Base-by-base conservation (phyloP, 2,329 filamentous ascomycete species). In the Sporothrix inflata region DNA sequence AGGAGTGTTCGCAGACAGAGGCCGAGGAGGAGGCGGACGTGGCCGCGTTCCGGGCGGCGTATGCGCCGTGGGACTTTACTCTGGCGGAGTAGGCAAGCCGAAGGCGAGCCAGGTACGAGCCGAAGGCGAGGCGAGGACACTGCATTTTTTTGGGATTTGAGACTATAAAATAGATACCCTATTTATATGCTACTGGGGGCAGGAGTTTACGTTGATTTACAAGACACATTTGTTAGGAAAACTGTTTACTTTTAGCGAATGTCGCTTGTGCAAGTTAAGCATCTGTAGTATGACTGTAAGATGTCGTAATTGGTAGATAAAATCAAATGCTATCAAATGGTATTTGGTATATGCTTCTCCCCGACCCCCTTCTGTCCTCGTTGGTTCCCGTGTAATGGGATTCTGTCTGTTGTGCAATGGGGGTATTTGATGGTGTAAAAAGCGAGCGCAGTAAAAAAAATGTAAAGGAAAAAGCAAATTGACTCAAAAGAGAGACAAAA, bases 31-130 rank as follows among this genome's bases (percentile, higher is more conserved):
- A 87, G 71, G 85, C 85, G 60, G 94, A 98, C 79, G 92, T 91
- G 1, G 88, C 89, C 70, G 88, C 87, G 11, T 97, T 98, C 81
- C 94, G 95, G 77, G 85, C 87, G 76, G 91, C 91, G 0, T 99
- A 97, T 79, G 90, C 93, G 81, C 85, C 88, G 42, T 98, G 92
- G 87, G 95, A 99, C 81, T 98, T 98, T 80, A 92, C 93, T 5
- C 63, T 75, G 49, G 27, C 69, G 67, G 69, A 69, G 71, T 61
- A 24, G 51, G 24, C 51, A 6, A 45, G 69, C 19, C n/a, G 21
- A 24, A 21, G 19, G 19, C 11, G 16, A 4, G 30, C n/a, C n/a
- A n/a, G n/a, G n/a, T n/a, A 21, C 16, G 57, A 21, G 27, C 19
- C 30, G 34, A 40, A 40, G 57, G 7, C 7, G 38, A 19, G 9